Percentiles rank a stretch among this genome's conserved stretches.
Conservation (phyloP, 164 flowering plant genomes). For the Umbellularia californica region DNA sequence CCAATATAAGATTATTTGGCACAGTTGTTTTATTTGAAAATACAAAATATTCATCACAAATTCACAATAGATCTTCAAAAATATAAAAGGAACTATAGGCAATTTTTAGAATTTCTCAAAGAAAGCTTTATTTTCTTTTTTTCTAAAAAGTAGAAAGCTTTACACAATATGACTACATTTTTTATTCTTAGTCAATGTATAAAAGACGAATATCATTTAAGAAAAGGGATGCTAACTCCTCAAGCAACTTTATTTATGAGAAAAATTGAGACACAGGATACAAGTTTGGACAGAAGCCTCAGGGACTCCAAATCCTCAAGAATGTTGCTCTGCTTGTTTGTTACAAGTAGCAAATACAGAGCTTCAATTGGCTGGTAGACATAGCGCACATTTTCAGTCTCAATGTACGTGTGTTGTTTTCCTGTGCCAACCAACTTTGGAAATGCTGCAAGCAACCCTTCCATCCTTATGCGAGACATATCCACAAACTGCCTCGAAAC, state of each 20-base stretch:
- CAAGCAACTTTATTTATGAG: neutral
- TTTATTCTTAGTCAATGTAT: neutral
- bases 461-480: constrained; percentile 94
- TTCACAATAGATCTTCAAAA: too few species aligned
- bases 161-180: too few species aligned
- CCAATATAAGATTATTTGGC: too few species aligned
- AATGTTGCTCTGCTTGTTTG: constrained; percentile 97
- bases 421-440: constrained; percentile 95
- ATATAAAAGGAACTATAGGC: too few species aligned
- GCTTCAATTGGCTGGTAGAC: constrained; percentile 96
- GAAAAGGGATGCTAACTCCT: neutral
- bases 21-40: too few species aligned
- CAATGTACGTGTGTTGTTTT: constrained; percentile 96
- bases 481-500: constrained; percentile 98
- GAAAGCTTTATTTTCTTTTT: too few species aligned
- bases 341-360: constrained; percentile 79
- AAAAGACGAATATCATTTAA: neutral
- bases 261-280: constrained; percentile 40
- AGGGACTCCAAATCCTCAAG: constrained; percentile 96
- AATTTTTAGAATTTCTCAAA: too few species aligned
- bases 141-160: too few species aligned
- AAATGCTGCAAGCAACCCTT: constrained; percentile 96
- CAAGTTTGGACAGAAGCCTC: constrained; percentile 87
- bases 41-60: too few species aligned
- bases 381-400: constrained; percentile 97